Evolutionary conservation across 2,329 filamentous ascomycete genomes (phyloP), one percentile per base, ranked within the genome.

Genomic region (Elsinoe necatrix): DNA sequence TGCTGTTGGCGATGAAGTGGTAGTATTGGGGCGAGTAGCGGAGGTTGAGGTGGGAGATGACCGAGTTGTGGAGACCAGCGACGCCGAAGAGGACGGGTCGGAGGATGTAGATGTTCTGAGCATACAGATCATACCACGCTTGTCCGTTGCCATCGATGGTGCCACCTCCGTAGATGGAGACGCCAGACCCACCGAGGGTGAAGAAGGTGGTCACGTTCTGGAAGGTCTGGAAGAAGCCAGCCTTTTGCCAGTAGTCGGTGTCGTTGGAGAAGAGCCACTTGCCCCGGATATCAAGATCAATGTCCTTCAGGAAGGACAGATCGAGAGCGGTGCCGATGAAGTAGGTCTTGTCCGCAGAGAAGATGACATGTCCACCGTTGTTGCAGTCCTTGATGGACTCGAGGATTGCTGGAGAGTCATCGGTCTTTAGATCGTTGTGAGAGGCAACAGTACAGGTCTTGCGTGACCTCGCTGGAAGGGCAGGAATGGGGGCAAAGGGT

Each of bases 141-240:
- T 85, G 81, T 0, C 81, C 82, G 57, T 82, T 83, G 14, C 85
- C 84, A 63, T 86, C 77, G 7, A 85, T 68, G 8, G 75, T 80
- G 42, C 81, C 81, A 14, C 79, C 80, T 0, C 84, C 85, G 59
- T 85, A 87, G 45, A 88, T 77, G 58, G 86, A 83, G 9, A 88
- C 80, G 68, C 81, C 82, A 18, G 77, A 72, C 27, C 84, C 84
- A 39, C 84, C 83, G 35, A 85, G 75, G 65, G 82, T 77, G 75
- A 83, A 86, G 73, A 86, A 86, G 1, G 80, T 80, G 0, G 80
- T 83, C 4, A 79, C 77, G 60, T 86, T 85, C 63, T 87, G 85
- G 70, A 81, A 88, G 4, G 71, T 73, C 23, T 83, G 82, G 56
- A 78, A 77, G 74, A 86, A 87, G 41, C 77, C 75, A 63, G 86